These are phyloP conservation scores for Stephania yunnanensis DNA, from an alignment of 164 flowering plant genomes.

Conservation along the genomic window DNA sequence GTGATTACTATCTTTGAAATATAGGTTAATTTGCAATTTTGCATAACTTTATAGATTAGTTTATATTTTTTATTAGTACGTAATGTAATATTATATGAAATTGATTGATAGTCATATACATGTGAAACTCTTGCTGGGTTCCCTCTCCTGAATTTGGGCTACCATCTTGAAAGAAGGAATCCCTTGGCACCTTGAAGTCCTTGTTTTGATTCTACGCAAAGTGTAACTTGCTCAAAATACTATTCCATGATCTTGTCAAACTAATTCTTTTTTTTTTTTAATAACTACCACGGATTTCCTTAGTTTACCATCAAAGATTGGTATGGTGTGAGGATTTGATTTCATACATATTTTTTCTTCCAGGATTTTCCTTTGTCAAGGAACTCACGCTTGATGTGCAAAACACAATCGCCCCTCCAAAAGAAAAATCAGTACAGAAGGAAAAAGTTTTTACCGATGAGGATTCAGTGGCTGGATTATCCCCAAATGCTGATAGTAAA, in stretches of 20 bases:
- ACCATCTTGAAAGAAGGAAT: neutral
- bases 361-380: conserved; percentile 78
- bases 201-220: neutral
- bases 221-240: neutral
- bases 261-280: neutral
- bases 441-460: conserved; percentile 30
- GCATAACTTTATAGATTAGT: no score
- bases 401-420: conserved; percentile 75
- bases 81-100: no score
- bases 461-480: conserved; percentile 20
- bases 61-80: no score
- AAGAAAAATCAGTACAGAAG: conserved; percentile 27
- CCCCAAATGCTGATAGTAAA: conserved; percentile 37
- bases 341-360: conserved; percentile 12
- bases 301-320: neutral
- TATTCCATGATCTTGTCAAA: no score
- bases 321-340: neutral
- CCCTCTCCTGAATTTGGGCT: neutral
- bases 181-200: neutral
- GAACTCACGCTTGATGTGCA: conserved; percentile 89
- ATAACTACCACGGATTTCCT: neutral
- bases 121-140: neutral
- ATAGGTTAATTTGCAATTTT: no score
- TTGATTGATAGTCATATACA: no score
- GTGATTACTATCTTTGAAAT: no score